Evolutionary conservation across 2,329 filamentous ascomycete genomes (phyloP), one percentile per base, ranked within the genome.

Genomic region (Penicillium sp.): DNA sequence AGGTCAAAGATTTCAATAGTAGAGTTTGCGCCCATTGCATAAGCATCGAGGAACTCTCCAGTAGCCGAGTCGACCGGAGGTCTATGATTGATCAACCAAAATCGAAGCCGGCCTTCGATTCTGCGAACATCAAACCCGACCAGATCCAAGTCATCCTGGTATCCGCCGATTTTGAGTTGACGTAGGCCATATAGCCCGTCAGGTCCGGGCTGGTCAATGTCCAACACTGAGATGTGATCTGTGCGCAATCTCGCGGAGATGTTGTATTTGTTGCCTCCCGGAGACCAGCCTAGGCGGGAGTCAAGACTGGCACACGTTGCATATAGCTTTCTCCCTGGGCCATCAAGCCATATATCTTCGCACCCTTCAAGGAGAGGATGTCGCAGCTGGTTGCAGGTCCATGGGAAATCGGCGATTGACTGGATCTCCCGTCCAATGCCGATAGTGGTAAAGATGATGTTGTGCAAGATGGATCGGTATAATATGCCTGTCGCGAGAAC

Each of bases 1-100:
- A 67, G 63, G 16, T 66, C 57, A 45, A 74, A 74, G 0, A 69
- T 55, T 39, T 74, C 71, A 36, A 74, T 61, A 0, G 72, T 74
- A 9, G 70, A 66, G 49, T 74, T 74, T 7, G 64, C 68, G 5
- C 72, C 72, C 12, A 67, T 38, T 9, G 57, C 51, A 4, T 41
- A 42, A 16, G 69, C 58, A 57, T 73, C 65, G 2, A 72, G 61
- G 8, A 62, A 28, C 13, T 61, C 57, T 15, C 70, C 69, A 2
- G 65, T 70, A 8, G 49, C 39, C n/a, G 57, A 44, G 48, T 73
- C 63, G 23, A 70, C 55, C 6, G 68, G 63, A 16, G 68, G 70
- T 13, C 66, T 62, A 31, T 69, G 65, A 44, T 73, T 74, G 50
- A 72, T 61, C 33, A 74, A 55, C 48, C 69, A 65, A 41, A 72